Conservation (phyloP, 805 yeast genomes). For the Monosporozyma siamensis region DNA sequence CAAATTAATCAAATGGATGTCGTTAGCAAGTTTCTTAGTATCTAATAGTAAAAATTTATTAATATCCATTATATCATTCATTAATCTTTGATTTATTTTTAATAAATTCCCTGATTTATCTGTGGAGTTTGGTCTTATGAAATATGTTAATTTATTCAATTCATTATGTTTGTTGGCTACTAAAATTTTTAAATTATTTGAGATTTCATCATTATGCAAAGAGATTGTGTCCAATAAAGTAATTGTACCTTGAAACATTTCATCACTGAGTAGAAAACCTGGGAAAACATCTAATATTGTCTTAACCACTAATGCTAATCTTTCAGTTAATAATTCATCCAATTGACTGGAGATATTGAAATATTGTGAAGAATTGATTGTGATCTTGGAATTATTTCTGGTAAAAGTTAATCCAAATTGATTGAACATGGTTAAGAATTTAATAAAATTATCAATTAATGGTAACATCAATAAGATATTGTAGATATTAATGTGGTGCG, state of each 20-base stretch:
- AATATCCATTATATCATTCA: conserved; percentile 23
- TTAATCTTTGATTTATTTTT: neutral
- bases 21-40: conserved; percentile 46
- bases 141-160: conserved; percentile 23
- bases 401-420: conserved; percentile 33
- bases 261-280: conserved; percentile 60
- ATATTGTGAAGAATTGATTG: conserved; percentile 16
- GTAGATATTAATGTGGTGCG: conserved; percentile 7
- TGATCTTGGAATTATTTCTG: conserved; percentile 19
- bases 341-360: conserved; percentile 26
- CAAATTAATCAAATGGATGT: conserved; percentile 58
- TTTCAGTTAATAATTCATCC: conserved; percentile 36
- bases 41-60: conserved; percentile 48
- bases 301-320: conserved; percentile 45
- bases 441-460: conserved; percentile 39
- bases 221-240: conserved; percentile 40
- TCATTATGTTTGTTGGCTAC: conserved; percentile 44
- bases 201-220: conserved; percentile 41
- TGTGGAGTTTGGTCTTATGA: conserved; percentile 1
- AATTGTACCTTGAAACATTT: conserved; percentile 48
- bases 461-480: conserved; percentile 48
- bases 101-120: conserved; percentile 1
- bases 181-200: conserved; percentile 43
- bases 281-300: conserved; percentile 51
- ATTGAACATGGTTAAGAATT: conserved; percentile 37